Conservation (phyloP, 352 stramenopile genomes). For the Phytophthora lateralis region DNA sequence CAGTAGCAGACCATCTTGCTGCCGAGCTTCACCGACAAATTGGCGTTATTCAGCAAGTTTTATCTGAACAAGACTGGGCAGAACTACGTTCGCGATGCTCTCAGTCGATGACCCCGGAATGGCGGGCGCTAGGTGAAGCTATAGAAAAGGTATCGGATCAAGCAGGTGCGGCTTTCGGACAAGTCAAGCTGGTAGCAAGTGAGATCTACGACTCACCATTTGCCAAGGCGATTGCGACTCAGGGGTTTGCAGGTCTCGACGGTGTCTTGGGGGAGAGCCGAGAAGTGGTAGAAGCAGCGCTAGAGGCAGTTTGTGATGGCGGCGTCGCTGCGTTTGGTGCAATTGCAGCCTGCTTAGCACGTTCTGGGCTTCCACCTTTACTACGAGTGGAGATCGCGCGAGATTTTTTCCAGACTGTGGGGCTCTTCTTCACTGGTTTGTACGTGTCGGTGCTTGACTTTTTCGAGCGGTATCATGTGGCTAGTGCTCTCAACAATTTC, state of each 20-base stretch:
- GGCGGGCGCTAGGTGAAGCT: conserved; percentile 14
- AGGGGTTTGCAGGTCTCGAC: conserved; percentile 35
- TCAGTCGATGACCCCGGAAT: conserved; percentile 12
- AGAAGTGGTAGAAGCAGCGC: conserved; percentile 33
- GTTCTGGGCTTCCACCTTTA: conserved; percentile 37
- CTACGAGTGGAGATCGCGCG: conserved; percentile 51
- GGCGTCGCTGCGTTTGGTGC: conserved; percentile 16
- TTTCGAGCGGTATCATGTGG: conserved; percentile 24
- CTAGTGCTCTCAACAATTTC: conserved; percentile 14
- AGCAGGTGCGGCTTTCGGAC: background rate
- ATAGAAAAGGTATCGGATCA: conserved; percentile 4
- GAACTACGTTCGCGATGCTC: conserved; percentile 13
- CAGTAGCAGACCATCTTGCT: conserved; percentile 9
- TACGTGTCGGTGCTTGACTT: conserved; percentile 36
- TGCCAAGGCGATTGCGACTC: conserved; percentile 25
- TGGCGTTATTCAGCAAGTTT: conserved; percentile 1
- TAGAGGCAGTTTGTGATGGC: conserved; percentile 29
- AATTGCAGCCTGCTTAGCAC: conserved; percentile 14
- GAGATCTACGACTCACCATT: conserved; percentile 44
- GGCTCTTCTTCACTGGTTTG: conserved; percentile 50
- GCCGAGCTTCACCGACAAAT: conserved; percentile 8
- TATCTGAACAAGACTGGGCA: conserved; percentile 9
- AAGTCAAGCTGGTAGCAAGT: conserved; percentile 6
- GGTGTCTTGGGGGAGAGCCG: conserved; percentile 29
- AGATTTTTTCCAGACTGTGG: conserved; percentile 51